Evolutionary conservation across 2,329 filamentous ascomycete genomes (phyloP).

Genomic region (Ophiocordyceps australis): DNA sequence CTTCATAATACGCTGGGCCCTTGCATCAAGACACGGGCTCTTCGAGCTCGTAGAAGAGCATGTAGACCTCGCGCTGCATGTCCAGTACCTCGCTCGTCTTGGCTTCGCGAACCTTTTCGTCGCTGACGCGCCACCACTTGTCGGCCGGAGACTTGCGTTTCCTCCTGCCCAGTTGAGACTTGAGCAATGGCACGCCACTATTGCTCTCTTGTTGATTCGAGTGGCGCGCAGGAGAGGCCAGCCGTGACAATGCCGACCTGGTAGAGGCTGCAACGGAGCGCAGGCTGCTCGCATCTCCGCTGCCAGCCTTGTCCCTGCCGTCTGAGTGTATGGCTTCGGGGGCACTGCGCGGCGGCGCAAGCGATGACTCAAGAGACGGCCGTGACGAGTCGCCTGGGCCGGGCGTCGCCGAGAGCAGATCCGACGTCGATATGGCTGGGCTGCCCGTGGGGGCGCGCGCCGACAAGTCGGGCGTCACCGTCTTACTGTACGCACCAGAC

Average conservation of each 20-base stretch:
- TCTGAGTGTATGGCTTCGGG: slow-evolving; percentile 8
- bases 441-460: slow-evolving; percentile 17
- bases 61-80: slow-evolving; percentile 92
- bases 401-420: slow-evolving; percentile 22
- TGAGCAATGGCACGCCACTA: slow-evolving; percentile 5
- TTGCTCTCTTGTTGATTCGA: slow-evolving; percentile 8
- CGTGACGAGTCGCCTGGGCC: slow-evolving; percentile 15
- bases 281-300: slow-evolving; percentile 31
- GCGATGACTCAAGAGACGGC: slow-evolving; percentile 16
- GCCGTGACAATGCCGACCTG: slow-evolving; percentile 30
- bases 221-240: slow-evolving; percentile 20
- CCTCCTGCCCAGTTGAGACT: slow-evolving; percentile 18
- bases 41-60: slow-evolving; percentile 89
- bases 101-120: slow-evolving; percentile 89
- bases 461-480: slow-evolving; percentile 28
- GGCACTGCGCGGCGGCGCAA: slow-evolving; percentile 12
- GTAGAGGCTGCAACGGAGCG: slow-evolving; percentile 38
- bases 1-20: too few relatives aligned
- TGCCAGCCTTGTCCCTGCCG: slow-evolving; percentile 18
- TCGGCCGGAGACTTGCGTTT: slow-evolving; percentile 43
- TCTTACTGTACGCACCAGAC: slow-evolving; percentile 53
- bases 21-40: slow-evolving; percentile 20
- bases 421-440: slow-evolving; percentile 26
- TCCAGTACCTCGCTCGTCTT: slow-evolving; percentile 80
- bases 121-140: slow-evolving; percentile 92